Evolutionary conservation across 768 basidiomycete genomes (phyloP).

Genomic region (Rhizopogon roseolus): DNA sequence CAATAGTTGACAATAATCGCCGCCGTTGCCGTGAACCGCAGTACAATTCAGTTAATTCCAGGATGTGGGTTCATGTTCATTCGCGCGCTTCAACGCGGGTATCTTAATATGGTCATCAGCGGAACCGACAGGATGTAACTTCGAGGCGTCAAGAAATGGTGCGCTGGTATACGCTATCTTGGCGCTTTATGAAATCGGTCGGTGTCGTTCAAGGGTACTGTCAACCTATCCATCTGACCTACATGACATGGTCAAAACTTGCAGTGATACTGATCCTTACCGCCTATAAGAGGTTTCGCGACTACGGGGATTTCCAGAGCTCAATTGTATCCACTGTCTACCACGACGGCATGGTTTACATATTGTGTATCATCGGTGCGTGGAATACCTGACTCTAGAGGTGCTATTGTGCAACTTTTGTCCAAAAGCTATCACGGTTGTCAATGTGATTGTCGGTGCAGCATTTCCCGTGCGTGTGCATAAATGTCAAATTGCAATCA

Average conservation of each 20-base stretch:
- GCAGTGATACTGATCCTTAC: constrained; percentile 1
- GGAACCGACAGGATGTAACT: neutral
- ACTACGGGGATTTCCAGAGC: neutral
- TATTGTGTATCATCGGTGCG: constrained; percentile 14
- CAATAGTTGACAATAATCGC: constrained; percentile 6
- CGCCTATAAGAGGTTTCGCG: neutral
- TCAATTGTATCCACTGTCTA: constrained; percentile 8
- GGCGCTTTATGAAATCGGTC: neutral
- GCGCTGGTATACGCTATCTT: neutral
- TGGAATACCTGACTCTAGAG: too few relatives aligned
- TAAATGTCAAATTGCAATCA: neutral
- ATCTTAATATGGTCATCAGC: neutral
- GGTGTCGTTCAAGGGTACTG: neutral
- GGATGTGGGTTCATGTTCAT: constrained; percentile 1
- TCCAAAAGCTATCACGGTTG: constrained; percentile 9
- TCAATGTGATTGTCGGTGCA: constrained; percentile 7
- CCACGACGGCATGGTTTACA: constrained; percentile 13
- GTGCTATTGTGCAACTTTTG: neutral
- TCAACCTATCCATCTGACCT: neutral
- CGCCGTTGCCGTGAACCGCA: constrained; percentile 1
- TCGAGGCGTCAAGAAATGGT: neutral
- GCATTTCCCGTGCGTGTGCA: constrained; percentile 7
- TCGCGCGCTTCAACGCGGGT: neutral
- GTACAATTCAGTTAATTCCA: constrained; percentile 4
- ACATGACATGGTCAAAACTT: too few relatives aligned